Conservation (phyloP, 2,329 filamentous ascomycete species). For the Pestalotiopsis fici region DNA sequence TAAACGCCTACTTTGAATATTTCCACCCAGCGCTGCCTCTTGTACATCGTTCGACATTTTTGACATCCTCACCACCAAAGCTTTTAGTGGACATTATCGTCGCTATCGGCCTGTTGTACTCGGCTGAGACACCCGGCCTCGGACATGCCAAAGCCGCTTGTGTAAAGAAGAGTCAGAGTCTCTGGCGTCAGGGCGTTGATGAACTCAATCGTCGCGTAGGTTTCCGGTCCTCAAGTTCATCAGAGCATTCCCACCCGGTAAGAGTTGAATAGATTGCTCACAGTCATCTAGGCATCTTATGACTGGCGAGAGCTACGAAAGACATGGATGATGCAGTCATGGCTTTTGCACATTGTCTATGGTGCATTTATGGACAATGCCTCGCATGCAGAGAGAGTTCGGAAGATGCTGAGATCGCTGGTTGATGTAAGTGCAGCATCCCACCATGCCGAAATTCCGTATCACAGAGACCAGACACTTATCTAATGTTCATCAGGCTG, state of each 20-base stretch:
- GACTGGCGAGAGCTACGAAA: conserved; percentile 1
- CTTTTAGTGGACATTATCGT: background rate
- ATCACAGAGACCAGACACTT: background rate
- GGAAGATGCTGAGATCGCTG: background rate
- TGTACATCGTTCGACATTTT: background rate
- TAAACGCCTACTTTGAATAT: background rate
- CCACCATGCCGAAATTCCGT: background rate
- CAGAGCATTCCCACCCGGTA: too few species aligned
- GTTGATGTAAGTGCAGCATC: background rate
- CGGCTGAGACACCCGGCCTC: background rate
- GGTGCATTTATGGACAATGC: background rate
- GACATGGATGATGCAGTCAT: conserved; percentile 1
- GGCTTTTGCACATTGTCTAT: background rate
- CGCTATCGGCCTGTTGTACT: background rate
- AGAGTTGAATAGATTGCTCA: background rate
- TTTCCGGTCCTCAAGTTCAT: background rate
- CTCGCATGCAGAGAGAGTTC: background rate
- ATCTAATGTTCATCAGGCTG: background rate
- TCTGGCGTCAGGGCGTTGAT: background rate
- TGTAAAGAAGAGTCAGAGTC: background rate
- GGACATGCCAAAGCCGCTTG: background rate
- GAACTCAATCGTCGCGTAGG: background rate
- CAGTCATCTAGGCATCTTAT: background rate
- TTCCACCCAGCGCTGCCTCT: conserved; percentile 1
- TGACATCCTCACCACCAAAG: background rate